phyloP scores from a whole-genome alignment of 2,329 filamentous ascomycete genomes.

The Xylaria sp. region DNA sequence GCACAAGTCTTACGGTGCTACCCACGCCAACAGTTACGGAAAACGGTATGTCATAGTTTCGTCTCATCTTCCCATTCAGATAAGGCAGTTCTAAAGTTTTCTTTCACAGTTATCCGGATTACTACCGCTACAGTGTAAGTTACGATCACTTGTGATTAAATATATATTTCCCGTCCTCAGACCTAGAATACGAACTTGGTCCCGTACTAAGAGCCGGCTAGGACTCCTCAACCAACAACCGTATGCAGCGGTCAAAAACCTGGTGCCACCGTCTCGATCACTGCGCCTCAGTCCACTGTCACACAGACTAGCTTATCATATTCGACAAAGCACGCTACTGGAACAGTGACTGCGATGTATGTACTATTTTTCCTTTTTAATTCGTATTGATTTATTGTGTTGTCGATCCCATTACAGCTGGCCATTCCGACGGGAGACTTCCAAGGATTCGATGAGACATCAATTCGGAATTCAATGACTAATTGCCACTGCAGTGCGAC shows the following conservation, averaged over 20 bases:
- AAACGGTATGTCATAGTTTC: conserved; percentile 41
- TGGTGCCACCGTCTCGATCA: conserved; percentile 48
- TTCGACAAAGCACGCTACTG: conserved; percentile 48
- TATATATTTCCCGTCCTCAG: no score
- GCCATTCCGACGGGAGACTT: no score
- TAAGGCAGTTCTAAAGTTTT: conserved; percentile 24
- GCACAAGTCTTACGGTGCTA: conserved; percentile 47
- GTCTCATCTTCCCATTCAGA: neutral
- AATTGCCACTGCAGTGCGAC: conserved; percentile 44
- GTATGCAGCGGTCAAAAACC: conserved; percentile 46
- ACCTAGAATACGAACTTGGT: neutral
- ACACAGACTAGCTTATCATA: conserved; percentile 52
- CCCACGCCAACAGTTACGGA: conserved; percentile 50
- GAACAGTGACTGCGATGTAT: conserved; percentile 52
- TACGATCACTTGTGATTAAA: neutral
- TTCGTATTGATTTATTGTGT: neutral
- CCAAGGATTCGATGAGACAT: neutral
- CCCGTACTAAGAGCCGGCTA: conserved; percentile 24
- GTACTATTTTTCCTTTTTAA: neutral
- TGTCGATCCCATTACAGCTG: no score
- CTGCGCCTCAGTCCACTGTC: conserved; percentile 43
- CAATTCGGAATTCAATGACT: neutral
- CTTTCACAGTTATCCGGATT: conserved; percentile 45
- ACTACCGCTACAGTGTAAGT: conserved; percentile 49
- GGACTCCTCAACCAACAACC: conserved; percentile 50